A percentile compares a stretch with the other conserved stretches of the same genome.
phyloP scores from a whole-genome alignment of 2,329 filamentous ascomycete species.

The Rutstroemia sp. region DNA sequence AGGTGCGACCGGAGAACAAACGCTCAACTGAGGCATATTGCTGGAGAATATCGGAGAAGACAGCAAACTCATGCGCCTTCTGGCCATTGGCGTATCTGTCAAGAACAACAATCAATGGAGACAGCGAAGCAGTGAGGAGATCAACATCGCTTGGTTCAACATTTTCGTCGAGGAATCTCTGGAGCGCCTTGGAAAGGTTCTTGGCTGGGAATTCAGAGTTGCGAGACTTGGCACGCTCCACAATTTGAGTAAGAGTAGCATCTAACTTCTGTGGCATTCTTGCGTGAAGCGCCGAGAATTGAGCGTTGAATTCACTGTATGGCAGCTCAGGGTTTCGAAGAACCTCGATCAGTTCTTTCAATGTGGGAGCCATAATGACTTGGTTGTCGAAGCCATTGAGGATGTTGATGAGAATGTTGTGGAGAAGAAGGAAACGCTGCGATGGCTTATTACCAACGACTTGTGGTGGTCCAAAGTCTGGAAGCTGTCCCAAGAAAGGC shows the following conservation, averaged over 20 bases:
- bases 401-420: slow-evolving; percentile 77
- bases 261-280: slow-evolving; percentile 96
- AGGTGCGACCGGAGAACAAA: slow-evolving; percentile 77
- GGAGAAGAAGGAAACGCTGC: slow-evolving; percentile 74
- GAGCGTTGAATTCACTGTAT: slow-evolving; percentile 92
- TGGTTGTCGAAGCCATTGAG: slow-evolving; percentile 94
- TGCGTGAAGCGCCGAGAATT: slow-evolving; percentile 93
- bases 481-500: slow-evolving; percentile 85
- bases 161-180: slow-evolving; percentile 84
- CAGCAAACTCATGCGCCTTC: slow-evolving; percentile 80
- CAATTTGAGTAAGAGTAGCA: slow-evolving; percentile 69
- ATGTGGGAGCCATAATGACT: slow-evolving; percentile 80
- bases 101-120: slow-evolving; percentile 71
- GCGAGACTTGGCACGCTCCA: slow-evolving; percentile 73
- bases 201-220: slow-evolving; percentile 88
- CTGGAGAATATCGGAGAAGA: slow-evolving; percentile 73
- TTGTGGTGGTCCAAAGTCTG: slow-evolving; percentile 77
- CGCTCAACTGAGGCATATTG: slow-evolving; percentile 78
- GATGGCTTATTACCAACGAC: slow-evolving; percentile 86
- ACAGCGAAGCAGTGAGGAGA: slow-evolving; percentile 63
- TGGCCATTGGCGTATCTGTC: slow-evolving; percentile 77
- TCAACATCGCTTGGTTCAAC: slow-evolving; percentile 65
- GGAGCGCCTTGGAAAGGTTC: slow-evolving; percentile 72
- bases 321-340: slow-evolving; percentile 84
- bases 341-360: slow-evolving; percentile 86